Conservation (phyloP, 1,139 yeast species). For the Arxiozyma heterogenica region DNA sequence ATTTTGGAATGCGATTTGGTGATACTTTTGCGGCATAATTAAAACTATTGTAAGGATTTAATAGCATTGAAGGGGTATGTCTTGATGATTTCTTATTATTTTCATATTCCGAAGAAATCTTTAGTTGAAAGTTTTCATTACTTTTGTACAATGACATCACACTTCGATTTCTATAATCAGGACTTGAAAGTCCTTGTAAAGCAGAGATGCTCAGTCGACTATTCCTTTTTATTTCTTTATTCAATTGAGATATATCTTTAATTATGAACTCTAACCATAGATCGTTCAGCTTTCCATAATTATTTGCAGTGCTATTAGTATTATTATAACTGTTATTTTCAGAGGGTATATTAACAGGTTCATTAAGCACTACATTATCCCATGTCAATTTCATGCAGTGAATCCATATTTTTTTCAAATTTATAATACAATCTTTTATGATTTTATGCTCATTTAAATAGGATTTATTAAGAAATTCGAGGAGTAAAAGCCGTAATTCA, state of each 20-base stretch:
- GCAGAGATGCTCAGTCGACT: conserved; percentile 27
- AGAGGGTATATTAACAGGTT: conserved; percentile 9
- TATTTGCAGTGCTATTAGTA: not conserved
- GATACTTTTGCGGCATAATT: conserved; percentile 6
- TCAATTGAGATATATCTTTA: conserved; percentile 18
- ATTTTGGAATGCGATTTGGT: not conserved
- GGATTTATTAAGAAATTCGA: conserved; percentile 41
- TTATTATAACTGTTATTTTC: not conserved
- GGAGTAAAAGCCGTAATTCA: conserved; percentile 41
- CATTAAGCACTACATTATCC: conserved; percentile 21
- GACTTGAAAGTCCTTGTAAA: conserved; percentile 26
- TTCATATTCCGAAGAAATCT: conserved; percentile 11
- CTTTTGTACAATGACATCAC: conserved; percentile 23
- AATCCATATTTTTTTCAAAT: conserved; percentile 37
- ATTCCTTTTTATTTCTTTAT: conserved; percentile 13
- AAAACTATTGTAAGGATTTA: conserved; percentile 26
- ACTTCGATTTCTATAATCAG: conserved; percentile 27
- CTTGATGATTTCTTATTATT: conserved; percentile 6
- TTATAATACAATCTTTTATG: conserved; percentile 36
- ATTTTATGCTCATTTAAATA: conserved; percentile 29
- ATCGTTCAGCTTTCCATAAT: conserved; percentile 11
- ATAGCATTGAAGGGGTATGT: conserved; percentile 28
- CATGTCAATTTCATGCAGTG: conserved; percentile 18
- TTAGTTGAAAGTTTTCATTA: conserved; percentile 13
- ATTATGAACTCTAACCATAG: conserved; percentile 21